phyloP scores from a whole-genome alignment of 225 moss, liverwort and hornwort species.

The Pseudisothecium myosuroides region DNA sequence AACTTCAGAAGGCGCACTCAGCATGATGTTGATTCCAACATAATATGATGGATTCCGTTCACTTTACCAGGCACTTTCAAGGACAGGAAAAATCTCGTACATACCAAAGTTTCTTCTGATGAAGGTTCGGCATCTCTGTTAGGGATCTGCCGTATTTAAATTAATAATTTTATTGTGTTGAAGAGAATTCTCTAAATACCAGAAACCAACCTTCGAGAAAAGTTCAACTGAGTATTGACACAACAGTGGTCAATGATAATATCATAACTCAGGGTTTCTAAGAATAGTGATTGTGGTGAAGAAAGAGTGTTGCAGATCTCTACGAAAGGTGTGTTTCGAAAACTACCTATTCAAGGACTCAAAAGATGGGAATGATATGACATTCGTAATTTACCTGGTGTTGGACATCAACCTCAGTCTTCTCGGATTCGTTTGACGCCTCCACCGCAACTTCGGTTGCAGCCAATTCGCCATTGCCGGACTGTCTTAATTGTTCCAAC shows the following conservation, averaged over 20 bases:
- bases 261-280: not conserved
- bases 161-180: not conserved
- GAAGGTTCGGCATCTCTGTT: not conserved
- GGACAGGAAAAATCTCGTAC: not conserved
- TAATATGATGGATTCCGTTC: not conserved
- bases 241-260: not conserved
- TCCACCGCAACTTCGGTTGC: slow-evolving; percentile 23
- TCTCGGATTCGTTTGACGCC: slow-evolving; percentile 19
- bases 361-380: not conserved
- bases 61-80: not conserved
- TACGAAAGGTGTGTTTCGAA: not conserved
- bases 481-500: slow-evolving; percentile 36
- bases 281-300: not conserved
- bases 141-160: not conserved
- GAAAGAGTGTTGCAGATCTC: not conserved
- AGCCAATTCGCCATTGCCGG: slow-evolving; percentile 8
- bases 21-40: not conserved
- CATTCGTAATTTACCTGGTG: slow-evolving; percentile 6
- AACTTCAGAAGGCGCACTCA: slow-evolving; percentile 1
- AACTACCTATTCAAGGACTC: not conserved
- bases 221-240: not conserved
- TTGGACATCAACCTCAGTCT: slow-evolving; percentile 20
- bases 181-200: not conserved
- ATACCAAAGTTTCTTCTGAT: not conserved
- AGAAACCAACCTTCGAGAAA: not conserved